Conservation (phyloP, 2,329 filamentous ascomycete genomes). For the Aspergillus sp. region DNA sequence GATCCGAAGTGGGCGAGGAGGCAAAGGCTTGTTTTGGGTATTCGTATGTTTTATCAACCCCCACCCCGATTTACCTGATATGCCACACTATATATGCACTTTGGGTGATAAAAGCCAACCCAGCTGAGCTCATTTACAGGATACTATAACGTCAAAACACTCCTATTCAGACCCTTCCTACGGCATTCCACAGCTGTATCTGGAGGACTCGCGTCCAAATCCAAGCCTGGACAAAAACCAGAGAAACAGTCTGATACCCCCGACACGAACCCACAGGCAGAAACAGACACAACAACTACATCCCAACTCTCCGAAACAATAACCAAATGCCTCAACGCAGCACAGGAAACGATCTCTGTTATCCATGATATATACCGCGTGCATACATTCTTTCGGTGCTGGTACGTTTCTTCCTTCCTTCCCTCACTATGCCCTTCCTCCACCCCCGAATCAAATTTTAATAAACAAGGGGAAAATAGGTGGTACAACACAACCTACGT, state of each 20-base stretch:
- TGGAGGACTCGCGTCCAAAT: conserved; percentile 17
- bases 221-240: conserved; percentile 15
- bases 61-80: background rate
- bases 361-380: conserved; percentile 41
- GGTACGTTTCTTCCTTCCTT: conserved; percentile 24
- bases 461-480: conserved; percentile 20
- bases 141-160: conserved; percentile 44
- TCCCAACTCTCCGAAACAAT: conserved; percentile 26
- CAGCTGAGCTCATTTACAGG: conserved; percentile 18
- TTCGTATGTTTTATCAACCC: conserved; percentile 29
- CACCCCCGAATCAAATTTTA: background rate
- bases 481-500: conserved; percentile 47
- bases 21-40: conserved; percentile 40
- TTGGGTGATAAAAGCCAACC: background rate
- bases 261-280: background rate
- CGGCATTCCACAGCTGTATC: conserved; percentile 24
- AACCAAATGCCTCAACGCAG: conserved; percentile 40
- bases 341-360: conserved; percentile 40
- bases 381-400: conserved; percentile 44
- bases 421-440: too few relatives aligned
- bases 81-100: too few relatives aligned
- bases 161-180: conserved; percentile 38
- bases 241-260: background rate
- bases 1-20: conserved; percentile 40
- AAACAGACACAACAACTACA: conserved; percentile 11